These are phyloP conservation scores for Ziziphus jujuba DNA, from an alignment of 306 rosid genomes.

Conservation along the genomic window DNA sequence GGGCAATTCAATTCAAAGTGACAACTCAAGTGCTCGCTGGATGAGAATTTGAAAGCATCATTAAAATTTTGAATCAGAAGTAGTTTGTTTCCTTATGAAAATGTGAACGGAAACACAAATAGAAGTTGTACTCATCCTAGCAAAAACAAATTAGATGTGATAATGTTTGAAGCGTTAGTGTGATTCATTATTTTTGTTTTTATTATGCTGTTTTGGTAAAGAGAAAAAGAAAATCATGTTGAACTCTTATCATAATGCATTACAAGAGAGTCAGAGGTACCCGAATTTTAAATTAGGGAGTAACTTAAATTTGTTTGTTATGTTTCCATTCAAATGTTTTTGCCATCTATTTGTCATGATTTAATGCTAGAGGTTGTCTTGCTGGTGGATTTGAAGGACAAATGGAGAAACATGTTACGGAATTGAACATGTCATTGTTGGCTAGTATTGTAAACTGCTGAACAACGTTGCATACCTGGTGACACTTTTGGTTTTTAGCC, in stretches of 20 bases:
- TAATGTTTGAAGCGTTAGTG: neutral
- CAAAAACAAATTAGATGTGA: neutral
- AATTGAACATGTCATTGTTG: neutral
- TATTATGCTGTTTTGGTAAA: conserved; percentile 61
- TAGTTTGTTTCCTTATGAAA: too few relatives aligned
- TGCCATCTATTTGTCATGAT: conserved; percentile 11
- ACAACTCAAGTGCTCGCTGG: too few relatives aligned
- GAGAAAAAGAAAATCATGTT: conserved; percentile 69
- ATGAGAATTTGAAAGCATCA: too few relatives aligned
- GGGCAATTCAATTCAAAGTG: too few relatives aligned
- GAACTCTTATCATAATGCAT: conserved; percentile 40
- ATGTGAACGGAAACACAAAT: too few relatives aligned
- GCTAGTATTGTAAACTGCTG: too few relatives aligned
- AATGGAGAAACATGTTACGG: conserved; percentile 79
- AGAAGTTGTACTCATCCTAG: too few relatives aligned
- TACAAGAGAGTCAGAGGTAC: conserved; percentile 70
- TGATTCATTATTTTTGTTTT: conserved; percentile 17
- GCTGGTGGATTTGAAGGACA: conserved; percentile 93
- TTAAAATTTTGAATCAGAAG: too few relatives aligned
- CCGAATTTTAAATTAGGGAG: conserved; percentile 5
- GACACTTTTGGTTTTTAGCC: neutral
- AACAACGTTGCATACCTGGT: neutral
- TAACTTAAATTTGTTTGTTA: neutral
- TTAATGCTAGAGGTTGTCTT: conserved; percentile 12
- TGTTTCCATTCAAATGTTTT: neutral